Percentiles rank a stretch among this genome's conserved stretches.
phyloP scores from a whole-genome alignment of 352 stramenopile species.

The Elongisporangium senticosum region DNA sequence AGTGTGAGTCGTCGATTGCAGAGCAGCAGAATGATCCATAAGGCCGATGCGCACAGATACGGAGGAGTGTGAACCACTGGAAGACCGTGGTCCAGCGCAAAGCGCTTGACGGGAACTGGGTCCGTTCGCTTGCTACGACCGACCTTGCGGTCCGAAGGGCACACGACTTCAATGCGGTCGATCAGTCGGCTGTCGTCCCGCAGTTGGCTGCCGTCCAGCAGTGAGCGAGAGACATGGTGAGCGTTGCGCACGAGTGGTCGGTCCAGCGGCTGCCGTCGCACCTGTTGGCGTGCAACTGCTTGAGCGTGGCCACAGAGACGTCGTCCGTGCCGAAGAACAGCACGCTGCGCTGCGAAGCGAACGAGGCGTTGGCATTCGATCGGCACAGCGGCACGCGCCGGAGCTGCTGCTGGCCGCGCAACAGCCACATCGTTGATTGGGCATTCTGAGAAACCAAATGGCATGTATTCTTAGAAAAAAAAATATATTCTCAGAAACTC shows the following conservation, averaged over 20 bases:
- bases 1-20: background rate
- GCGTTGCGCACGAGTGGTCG: slow-evolving; percentile 3
- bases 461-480: too few relatives aligned
- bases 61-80: slow-evolving; percentile 58
- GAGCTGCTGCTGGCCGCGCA: background rate
- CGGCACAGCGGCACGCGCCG: background rate
- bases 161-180: slow-evolving; percentile 65
- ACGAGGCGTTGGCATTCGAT: background rate
- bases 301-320: slow-evolving; percentile 74
- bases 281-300: slow-evolving; percentile 62
- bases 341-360: slow-evolving; percentile 20
- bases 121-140: slow-evolving; percentile 49
- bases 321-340: slow-evolving; percentile 87
- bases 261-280: slow-evolving; percentile 5
- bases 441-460: too few relatives aligned
- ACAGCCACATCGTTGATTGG: background rate
- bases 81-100: slow-evolving; percentile 55
- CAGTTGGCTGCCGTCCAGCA: slow-evolving; percentile 14
- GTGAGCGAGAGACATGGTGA: background rate
- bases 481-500: too few relatives aligned
- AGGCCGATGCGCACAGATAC: slow-evolving; percentile 27
- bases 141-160: slow-evolving; percentile 75
- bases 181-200: slow-evolving; percentile 25
- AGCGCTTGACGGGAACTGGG: slow-evolving; percentile 72
- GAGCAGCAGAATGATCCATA: background rate